A percentile compares a stretch with the other conserved stretches of the same genome.
phyloP scores from a whole-genome alignment of 2,329 filamentous ascomycete genomes.

The Calonectria crousiana region DNA sequence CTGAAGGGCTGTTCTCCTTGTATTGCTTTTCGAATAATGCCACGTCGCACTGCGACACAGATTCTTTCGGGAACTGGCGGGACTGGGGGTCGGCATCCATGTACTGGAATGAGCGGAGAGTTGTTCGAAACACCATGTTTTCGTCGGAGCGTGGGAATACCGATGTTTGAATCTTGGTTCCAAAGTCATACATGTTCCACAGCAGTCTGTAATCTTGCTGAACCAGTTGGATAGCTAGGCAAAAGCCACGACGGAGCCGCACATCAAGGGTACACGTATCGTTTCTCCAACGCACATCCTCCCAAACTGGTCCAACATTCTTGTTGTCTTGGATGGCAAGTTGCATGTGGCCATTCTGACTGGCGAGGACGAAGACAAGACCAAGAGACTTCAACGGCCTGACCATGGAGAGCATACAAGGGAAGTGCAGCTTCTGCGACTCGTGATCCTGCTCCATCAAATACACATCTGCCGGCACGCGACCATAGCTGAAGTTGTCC shows the following conservation, averaged over 20 bases:
- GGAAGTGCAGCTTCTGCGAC: constrained; percentile 75
- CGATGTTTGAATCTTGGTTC: constrained; percentile 78
- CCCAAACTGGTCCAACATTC: constrained; percentile 79
- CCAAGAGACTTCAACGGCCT: constrained; percentile 77
- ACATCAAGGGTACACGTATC: constrained; percentile 75
- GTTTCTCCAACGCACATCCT: constrained; percentile 83
- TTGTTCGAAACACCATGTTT: constrained; percentile 74
- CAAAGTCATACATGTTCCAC: constrained; percentile 89
- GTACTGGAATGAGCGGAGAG: constrained; percentile 82
- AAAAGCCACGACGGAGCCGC: constrained; percentile 80
- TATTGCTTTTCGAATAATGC: constrained; percentile 80
- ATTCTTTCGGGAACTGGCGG: constrained; percentile 80
- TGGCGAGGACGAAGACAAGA: constrained; percentile 80
- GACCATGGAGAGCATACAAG: constrained; percentile 81
- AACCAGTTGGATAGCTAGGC: constrained; percentile 76
- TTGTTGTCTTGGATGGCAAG: constrained; percentile 78
- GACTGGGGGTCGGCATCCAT: constrained; percentile 79
- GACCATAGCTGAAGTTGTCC: constrained; percentile 82
- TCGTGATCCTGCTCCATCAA: constrained; percentile 80
- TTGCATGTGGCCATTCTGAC: constrained; percentile 83
- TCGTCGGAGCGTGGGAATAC: constrained; percentile 79
- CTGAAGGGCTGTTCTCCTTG: constrained; percentile 78
- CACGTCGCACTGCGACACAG: constrained; percentile 77
- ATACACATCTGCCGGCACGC: constrained; percentile 80
- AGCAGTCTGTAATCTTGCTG: constrained; percentile 84